Evolutionary conservation across 2,329 filamentous ascomycete genomes (phyloP).

Genomic region (Epichloe typhina): DNA sequence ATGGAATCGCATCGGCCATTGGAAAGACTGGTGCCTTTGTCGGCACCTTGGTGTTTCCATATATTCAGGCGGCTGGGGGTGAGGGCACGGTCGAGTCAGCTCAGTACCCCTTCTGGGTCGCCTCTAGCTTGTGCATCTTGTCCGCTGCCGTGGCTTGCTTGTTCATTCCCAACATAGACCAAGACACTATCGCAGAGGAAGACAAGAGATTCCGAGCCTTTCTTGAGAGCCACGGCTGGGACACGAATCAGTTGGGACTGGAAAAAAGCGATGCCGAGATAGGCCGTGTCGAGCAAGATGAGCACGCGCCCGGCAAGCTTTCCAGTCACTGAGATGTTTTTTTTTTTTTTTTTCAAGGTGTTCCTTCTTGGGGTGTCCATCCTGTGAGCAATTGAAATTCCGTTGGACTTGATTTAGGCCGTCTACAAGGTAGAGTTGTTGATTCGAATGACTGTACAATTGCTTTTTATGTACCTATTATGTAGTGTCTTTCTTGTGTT

Average conservation of each 20-base stretch:
- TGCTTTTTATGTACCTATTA: too few relatives aligned
- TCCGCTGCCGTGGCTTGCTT: constrained; percentile 47
- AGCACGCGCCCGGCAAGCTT: not conserved
- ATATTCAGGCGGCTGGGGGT: constrained; percentile 31
- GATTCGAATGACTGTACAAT: too few relatives aligned
- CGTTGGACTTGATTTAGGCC: too few relatives aligned
- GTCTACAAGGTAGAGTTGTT: too few relatives aligned
- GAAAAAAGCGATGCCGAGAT: constrained; percentile 2
- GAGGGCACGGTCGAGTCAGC: constrained; percentile 42
- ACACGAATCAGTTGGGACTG: constrained; percentile 42
- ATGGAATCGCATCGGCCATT: constrained; percentile 56
- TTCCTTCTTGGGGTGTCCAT: too few relatives aligned
- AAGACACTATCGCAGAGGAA: constrained; percentile 73
- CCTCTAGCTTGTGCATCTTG: constrained; percentile 61
- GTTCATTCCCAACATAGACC: constrained; percentile 61
- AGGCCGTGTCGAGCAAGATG: not conserved
- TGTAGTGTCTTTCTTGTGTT: too few relatives aligned
- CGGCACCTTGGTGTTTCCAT: constrained; percentile 67
- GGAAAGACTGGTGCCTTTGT: constrained; percentile 77
- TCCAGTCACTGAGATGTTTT: not conserved
- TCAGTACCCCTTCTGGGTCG: constrained; percentile 87
- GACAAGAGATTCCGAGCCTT: constrained; percentile 65
- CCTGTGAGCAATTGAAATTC: too few relatives aligned
- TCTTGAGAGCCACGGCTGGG: constrained; percentile 62
- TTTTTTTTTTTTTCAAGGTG: too few relatives aligned